Evolutionary conservation across 768 basidiomycete genomes (phyloP), one percentile per base, ranked within the genome.

Genomic region (Psilocybe cyanescens): DNA sequence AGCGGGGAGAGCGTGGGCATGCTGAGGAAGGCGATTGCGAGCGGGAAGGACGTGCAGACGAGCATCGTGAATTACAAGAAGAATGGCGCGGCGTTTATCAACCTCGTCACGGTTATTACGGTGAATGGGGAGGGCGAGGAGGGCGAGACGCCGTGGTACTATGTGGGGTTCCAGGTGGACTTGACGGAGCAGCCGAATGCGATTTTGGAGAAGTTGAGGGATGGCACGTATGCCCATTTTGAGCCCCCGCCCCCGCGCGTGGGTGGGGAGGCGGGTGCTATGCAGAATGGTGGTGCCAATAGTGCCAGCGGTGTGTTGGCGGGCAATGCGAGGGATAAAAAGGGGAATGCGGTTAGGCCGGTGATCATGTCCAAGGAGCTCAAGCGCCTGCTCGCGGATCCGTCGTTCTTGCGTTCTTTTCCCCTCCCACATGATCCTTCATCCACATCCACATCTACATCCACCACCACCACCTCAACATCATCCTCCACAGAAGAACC

Each of bases 131-230:
- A 65, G 64, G 89, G 87, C 65, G 85, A 87, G 57, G 90, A 96
- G 48, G 88, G 87, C 64, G 85, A 87, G 56, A 89, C 96, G 48
- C 82, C 92, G 44, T 87, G 86, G 8, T 97, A 91, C 71, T 90
- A 93, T 68, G 89, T 99, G 54, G 97, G 97, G 0, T 99, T 99
- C 80, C 95, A 99, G 75, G 91, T 97, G 58, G 94, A 98, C 74
- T 79, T 99, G 52, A 87, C 88, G 16, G 87, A 90, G 68, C 94
- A 96, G 76, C 95, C 94, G 2, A 87, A 87, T 65, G 86, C 86
- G 2, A 95, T 97, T 61, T 76, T 95, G 56, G 84, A 90, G 65
- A 92, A 89, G 71, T 81, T 95, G 56, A 76, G 83, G 17, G 88
- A 92, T 66, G 95, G 95, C 16, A 86, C 83, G 35, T 94, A 94